Base-by-base conservation (phyloP, 2,329 filamentous ascomycete genomes). In the Alternaria novae-zelandiae region DNA sequence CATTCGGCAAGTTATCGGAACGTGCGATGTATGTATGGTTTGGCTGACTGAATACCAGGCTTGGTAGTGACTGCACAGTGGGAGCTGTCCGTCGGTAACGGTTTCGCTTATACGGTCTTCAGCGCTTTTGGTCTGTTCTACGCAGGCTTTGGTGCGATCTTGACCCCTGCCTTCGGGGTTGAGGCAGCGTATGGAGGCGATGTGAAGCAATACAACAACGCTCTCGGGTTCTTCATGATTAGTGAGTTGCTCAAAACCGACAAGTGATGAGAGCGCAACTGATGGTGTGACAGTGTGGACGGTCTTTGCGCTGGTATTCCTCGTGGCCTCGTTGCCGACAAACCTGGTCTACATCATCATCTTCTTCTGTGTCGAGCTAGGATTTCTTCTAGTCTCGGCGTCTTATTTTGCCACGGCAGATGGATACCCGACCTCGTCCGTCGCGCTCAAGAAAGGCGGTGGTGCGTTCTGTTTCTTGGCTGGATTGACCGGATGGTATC, bases 11-110 rank as follows among this genome's bases (percentile, higher is more conserved):
- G 50, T 59, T 6, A 23, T 6, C 7, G 4, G 11, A 3, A 9
- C 11, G 15, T 7, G 23, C 3, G 11, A 9, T 10, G 6, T 30
- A 6, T 47, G 6, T 20, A 1, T 41, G 26, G 6, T 3, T 5
- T 28, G 21, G 12, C 57, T 59, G 17, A 59, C 23, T 26, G 6
- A 4, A 11, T 41, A 12, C 21, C 23, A 59, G 57, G 59, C 8
- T n/a, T 88, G 64, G 78, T 88, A 0, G 77, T 88, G 1, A 84
- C 85, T 0, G 86, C 86, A 6, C 85, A 87, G 67, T 88, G 86
- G 86, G 85, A 87, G 68, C 71, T 87, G 0, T 81, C 83, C 0
- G 75, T 82, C 11, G 86, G 86, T 0, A 87, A 87, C 56, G 83
- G 82, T 0, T 86, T 86, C 59, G 81, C 81, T 0, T 87, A 88